phyloP scores from a whole-genome alignment of 495 filamentous ascomycete species.

The Aspergillus kassunensis region DNA sequence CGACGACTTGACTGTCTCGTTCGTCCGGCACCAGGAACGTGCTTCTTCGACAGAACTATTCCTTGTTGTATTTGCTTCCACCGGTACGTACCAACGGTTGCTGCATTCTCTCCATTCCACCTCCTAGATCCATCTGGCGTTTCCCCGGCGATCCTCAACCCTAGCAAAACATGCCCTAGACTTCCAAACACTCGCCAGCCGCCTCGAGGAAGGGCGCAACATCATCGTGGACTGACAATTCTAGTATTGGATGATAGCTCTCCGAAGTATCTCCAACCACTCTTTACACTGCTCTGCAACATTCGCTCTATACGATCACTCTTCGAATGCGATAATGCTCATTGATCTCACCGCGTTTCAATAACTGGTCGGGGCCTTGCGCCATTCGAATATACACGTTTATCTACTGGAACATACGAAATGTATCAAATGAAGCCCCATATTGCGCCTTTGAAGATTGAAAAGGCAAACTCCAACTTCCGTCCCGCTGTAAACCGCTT shows the following conservation, averaged over 20 bases:
- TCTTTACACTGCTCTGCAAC: not conserved
- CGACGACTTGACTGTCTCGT: conserved; percentile 14
- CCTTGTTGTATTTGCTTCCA: not conserved
- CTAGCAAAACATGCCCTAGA: conserved; percentile 17
- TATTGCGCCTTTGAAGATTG: conserved; percentile 71
- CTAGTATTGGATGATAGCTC: not conserved
- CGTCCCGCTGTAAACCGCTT: conserved; percentile 22
- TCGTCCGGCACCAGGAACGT: conserved; percentile 16
- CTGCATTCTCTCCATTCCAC: conserved; percentile 32
- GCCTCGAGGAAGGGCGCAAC: conserved; percentile 7
- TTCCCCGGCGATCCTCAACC: conserved; percentile 20
- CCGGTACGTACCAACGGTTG: conserved; percentile 23
- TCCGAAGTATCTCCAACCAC: conserved; percentile 1
- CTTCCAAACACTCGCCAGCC: conserved; percentile 20
- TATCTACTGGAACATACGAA: not conserved
- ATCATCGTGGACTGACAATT: conserved; percentile 8
- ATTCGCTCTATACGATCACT: not conserved
- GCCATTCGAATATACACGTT: conserved; percentile 8
- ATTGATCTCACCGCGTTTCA: conserved; percentile 26
- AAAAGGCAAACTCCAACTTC: conserved; percentile 55
- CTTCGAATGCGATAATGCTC: conserved; percentile 27
- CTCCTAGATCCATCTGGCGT: conserved; percentile 20
- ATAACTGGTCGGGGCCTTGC: conserved; percentile 37
- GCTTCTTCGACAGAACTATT: not conserved
- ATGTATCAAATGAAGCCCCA: conserved; percentile 40